Conservation (phyloP, 495 filamentous ascomycete genomes). For the Hypoxylon perforatum region DNA sequence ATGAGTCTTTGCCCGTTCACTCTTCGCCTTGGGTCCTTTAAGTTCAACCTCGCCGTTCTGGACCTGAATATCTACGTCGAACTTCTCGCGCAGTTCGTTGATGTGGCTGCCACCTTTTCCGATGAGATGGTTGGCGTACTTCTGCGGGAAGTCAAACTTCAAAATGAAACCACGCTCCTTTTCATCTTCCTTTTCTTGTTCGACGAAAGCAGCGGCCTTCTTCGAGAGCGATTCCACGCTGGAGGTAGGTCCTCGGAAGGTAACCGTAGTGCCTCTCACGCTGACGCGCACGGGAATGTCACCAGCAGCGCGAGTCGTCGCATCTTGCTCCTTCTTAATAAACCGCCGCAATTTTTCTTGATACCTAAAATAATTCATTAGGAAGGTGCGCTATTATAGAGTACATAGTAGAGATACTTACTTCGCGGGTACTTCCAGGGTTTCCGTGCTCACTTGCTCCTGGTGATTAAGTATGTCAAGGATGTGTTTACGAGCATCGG, state of each 20-base stretch:
- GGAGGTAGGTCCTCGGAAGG: conserved; percentile 78
- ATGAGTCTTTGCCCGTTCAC: conserved; percentile 81
- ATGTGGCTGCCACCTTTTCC: conserved; percentile 93
- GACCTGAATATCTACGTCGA: conserved; percentile 96
- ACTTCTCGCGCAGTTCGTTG: conserved; percentile 93
- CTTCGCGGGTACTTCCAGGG: conserved; percentile 79
- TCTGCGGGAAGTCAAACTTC: conserved; percentile 92
- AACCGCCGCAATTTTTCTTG: conserved; percentile 83
- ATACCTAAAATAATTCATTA: conserved; percentile 44
- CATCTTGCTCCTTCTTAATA: conserved; percentile 78
- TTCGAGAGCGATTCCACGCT: conserved; percentile 74
- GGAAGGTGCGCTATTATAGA: neutral
- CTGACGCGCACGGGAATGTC: conserved; percentile 79
- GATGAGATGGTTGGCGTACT: conserved; percentile 92
- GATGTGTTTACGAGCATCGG: conserved; percentile 78
- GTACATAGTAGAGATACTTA: conserved; percentile 47
- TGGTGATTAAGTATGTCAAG: conserved; percentile 75
- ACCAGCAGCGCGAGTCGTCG: conserved; percentile 63
- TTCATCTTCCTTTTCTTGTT: conserved; percentile 86
- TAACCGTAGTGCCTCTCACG: conserved; percentile 65
- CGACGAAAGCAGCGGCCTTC: conserved; percentile 80
- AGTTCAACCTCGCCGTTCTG: conserved; percentile 74
- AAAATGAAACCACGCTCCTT: conserved; percentile 86
- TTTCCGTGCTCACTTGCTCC: conserved; percentile 70
- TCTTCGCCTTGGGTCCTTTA: conserved; percentile 71